Percentiles rank a stretch among this genome's conserved stretches.
Evolutionary conservation across 768 basidiomycete genomes (phyloP).

Genomic region (Cyclocybe aegerita): DNA sequence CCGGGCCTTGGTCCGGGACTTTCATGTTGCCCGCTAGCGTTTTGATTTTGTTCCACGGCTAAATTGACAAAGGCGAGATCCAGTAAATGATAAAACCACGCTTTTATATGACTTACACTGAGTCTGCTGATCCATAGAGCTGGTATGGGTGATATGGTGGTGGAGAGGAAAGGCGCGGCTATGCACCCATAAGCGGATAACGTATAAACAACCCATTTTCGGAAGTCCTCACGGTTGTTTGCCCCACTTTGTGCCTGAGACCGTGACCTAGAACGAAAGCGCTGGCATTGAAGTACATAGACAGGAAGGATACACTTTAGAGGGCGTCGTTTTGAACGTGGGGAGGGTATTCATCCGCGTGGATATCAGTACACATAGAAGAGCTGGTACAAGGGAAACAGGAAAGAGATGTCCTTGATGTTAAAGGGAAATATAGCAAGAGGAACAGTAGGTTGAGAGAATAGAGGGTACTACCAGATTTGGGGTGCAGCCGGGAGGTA

Average conservation of each 20-base stretch:
- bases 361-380: constrained; percentile 6
- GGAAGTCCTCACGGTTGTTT: no score
- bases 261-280: background rate
- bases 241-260: no score
- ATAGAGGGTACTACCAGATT: constrained; percentile 57
- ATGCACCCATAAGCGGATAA: no score
- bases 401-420: background rate
- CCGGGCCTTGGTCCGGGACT: constrained; percentile 6
- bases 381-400: background rate
- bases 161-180: no score
- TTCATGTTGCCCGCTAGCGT: background rate
- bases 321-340: no score
- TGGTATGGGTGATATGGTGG: no score
- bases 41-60: background rate
- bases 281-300: background rate
- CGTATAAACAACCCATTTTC: no score
- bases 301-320: background rate
- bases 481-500: constrained; percentile 71
- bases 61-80: no score
- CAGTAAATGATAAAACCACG: no score
- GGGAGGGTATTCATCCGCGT: constrained; percentile 7
- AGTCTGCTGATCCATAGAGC: no score
- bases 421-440: background rate
- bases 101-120: no score
- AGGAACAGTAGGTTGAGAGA: background rate